These are phyloP conservation scores for Wickerhamia fluorescens DNA, from an alignment of 805 yeast genomes.

Conservation along the genomic window DNA sequence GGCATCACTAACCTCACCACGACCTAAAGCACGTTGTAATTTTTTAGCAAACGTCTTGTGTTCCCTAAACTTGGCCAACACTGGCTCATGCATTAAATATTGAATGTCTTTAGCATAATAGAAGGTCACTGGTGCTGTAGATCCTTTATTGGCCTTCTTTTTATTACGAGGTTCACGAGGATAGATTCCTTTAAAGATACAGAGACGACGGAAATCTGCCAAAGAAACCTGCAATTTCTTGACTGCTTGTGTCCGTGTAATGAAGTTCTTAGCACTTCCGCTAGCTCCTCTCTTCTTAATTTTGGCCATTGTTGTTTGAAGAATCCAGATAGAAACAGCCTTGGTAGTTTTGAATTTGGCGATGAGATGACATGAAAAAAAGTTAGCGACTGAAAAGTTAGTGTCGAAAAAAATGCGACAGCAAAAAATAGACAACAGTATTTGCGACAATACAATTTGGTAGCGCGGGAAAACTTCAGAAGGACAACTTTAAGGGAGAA, in stretches of 20 bases:
- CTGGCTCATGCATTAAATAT: slow-evolving; percentile 91
- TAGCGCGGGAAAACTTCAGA: too few relatives aligned
- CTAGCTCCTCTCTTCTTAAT: slow-evolving; percentile 77
- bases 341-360: slow-evolving; percentile 1
- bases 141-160: slow-evolving; percentile 95
- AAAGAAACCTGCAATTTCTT: slow-evolving; percentile 85
- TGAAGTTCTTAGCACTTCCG: slow-evolving; percentile 88
- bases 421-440: too few relatives aligned
- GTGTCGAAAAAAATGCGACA: too few relatives aligned
- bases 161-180: slow-evolving; percentile 96
- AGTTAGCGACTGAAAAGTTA: too few relatives aligned
- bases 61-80: slow-evolving; percentile 83
- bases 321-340: too few relatives aligned
- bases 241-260: slow-evolving; percentile 93
- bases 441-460: too few relatives aligned
- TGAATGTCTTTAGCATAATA: slow-evolving; percentile 92
- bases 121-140: slow-evolving; percentile 94
- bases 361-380: slow-evolving; percentile 8
- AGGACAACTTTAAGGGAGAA: too few relatives aligned
- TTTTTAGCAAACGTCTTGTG: slow-evolving; percentile 93
- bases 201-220: slow-evolving; percentile 93
- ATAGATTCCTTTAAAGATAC: slow-evolving; percentile 96
- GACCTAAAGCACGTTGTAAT: slow-evolving; percentile 80
- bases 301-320: slow-evolving; percentile 40
- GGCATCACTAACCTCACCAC: slow-evolving; percentile 88